These are phyloP conservation scores for Sonneratia alba DNA, from an alignment of 345 rosid species.

Conservation along the genomic window DNA sequence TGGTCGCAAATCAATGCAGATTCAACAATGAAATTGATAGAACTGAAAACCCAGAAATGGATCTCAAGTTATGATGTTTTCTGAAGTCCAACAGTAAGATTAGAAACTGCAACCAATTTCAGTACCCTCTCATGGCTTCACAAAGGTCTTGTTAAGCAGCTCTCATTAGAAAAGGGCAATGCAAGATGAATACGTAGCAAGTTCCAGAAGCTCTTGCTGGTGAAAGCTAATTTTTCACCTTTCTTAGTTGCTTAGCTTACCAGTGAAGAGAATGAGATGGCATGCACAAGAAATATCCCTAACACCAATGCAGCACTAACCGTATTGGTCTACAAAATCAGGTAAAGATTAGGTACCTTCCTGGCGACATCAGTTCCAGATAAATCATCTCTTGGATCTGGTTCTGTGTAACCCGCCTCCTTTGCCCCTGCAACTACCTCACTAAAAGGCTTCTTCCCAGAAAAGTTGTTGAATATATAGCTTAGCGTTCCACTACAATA, in stretches of 20 bases:
- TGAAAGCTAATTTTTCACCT: not conserved
- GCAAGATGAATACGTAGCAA: not conserved
- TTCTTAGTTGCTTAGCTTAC: too few relatives aligned
- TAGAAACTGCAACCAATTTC: not conserved
- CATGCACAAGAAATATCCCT: not conserved
- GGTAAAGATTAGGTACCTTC: slow-evolving; percentile 40
- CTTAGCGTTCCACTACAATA: slow-evolving; percentile 88
- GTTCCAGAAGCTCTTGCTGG: not conserved
- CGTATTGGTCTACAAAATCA: not conserved
- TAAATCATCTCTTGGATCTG: slow-evolving; percentile 98
- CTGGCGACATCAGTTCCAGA: slow-evolving; percentile 98
- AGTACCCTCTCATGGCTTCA: not conserved
- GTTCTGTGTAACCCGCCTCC: slow-evolving; percentile 86
- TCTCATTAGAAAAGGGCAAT: not conserved
- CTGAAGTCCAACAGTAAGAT: not conserved
- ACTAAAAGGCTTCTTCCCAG: slow-evolving; percentile 53
- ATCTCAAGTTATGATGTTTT: not conserved
- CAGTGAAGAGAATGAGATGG: not conserved
- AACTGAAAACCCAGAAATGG: not conserved
- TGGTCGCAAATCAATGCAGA: not conserved
- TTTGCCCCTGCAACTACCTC: slow-evolving; percentile 83
- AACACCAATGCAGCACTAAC: not conserved
- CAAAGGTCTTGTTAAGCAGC: not conserved
- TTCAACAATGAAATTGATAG: not conserved
- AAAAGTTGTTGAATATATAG: slow-evolving; percentile 82